Percentiles rank a stretch among this genome's conserved stretches.
Evolutionary conservation across 805 yeast species (phyloP).

Genomic region (Kodamaea sagamina): DNA sequence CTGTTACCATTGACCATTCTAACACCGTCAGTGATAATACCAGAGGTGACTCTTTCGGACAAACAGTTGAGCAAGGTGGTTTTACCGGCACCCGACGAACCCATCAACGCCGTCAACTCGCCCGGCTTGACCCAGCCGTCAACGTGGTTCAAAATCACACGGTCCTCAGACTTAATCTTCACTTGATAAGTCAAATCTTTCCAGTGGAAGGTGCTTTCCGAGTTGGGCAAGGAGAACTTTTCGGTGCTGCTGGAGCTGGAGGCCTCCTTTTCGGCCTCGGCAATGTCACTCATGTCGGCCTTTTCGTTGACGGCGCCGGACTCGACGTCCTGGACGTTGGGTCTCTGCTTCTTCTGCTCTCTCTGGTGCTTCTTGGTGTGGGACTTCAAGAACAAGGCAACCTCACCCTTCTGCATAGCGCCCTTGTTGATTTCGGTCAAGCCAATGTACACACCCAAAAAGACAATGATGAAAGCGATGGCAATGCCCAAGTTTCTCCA

Average conservation of each 20-base stretch:
- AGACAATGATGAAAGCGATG: constrained; percentile 55
- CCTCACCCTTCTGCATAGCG: constrained; percentile 72
- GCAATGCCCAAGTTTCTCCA: constrained; percentile 71
- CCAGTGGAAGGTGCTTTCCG: constrained; percentile 70
- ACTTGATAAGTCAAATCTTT: constrained; percentile 71
- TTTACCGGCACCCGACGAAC: constrained; percentile 50
- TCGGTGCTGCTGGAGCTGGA: constrained; percentile 11
- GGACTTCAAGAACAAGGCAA: constrained; percentile 57
- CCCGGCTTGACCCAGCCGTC: constrained; percentile 88
- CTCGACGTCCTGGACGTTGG: constrained; percentile 28
- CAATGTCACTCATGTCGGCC: constrained; percentile 27
- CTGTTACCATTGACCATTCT: constrained; percentile 40
- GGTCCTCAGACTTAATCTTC: constrained; percentile 57
- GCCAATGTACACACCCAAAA: constrained; percentile 53
- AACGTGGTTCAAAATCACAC: constrained; percentile 62
- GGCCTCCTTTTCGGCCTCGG: constrained; percentile 26
- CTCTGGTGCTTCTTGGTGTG: constrained; percentile 50
- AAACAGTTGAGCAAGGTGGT: constrained; percentile 47
- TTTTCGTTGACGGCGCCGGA: constrained; percentile 20
- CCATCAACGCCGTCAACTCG: constrained; percentile 74
- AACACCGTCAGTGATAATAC: constrained; percentile 28
- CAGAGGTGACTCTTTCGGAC: constrained; percentile 25
- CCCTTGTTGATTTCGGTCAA: constrained; percentile 61
- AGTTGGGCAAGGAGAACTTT: constrained; percentile 13
- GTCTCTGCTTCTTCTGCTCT: constrained; percentile 28